These are phyloP conservation scores for Seiridium unicorne DNA, from an alignment of 2,329 filamentous ascomycete genomes.

Conservation along the genomic window DNA sequence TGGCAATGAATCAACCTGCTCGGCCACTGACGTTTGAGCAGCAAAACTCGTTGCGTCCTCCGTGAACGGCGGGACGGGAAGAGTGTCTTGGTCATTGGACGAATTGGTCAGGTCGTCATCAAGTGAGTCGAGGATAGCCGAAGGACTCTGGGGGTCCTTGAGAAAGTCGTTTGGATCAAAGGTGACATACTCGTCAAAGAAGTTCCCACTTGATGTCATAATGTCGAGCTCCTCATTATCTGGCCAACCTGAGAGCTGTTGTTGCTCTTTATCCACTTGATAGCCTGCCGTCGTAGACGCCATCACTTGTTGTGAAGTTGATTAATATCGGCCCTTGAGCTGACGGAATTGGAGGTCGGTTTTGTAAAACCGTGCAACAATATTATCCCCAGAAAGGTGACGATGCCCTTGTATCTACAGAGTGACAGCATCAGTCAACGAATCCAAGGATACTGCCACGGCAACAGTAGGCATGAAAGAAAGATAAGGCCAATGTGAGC, in stretches of 20 bases:
- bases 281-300: constrained; percentile 26
- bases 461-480: constrained; percentile 27
- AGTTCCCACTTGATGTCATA: constrained; percentile 21
- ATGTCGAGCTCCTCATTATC: constrained; percentile 25
- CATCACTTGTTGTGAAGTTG: constrained; percentile 16
- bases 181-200: constrained; percentile 32
- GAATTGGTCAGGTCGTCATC: constrained; percentile 16
- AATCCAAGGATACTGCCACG: constrained; percentile 26
- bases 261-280: constrained; percentile 28
- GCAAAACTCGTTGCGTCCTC: constrained; percentile 11
- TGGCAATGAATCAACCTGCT: constrained; percentile 13
- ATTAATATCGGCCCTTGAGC: no score
- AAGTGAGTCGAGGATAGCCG: constrained; percentile 26
- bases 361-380: not conserved
- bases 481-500: constrained; percentile 23
- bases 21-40: not conserved
- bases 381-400: constrained; percentile 10
- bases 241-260: constrained; percentile 21
- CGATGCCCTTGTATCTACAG: constrained; percentile 20
- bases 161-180: constrained; percentile 27
- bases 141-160: constrained; percentile 28
- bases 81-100: constrained; percentile 18
- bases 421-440: constrained; percentile 25
- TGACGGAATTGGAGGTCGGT: not conserved
- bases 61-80: constrained; percentile 11